A percentile compares a stretch with the other conserved stretches of the same genome.
phyloP scores from a whole-genome alignment of 345 rosid genomes.

The Eucalyptus cloeziana region DNA sequence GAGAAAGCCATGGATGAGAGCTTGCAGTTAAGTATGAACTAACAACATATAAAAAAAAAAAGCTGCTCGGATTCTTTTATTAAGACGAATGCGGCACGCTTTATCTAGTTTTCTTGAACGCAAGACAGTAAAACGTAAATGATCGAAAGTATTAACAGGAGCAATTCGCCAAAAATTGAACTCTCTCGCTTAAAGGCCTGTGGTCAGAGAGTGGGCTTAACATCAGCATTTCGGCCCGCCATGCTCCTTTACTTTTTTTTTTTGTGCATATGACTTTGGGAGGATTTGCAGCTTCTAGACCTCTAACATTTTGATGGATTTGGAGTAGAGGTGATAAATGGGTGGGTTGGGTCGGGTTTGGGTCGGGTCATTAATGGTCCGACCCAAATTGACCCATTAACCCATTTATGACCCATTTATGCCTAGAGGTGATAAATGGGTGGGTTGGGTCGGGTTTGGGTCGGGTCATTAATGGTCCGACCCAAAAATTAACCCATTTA shows the following conservation, averaged over 20 bases:
- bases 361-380: no score
- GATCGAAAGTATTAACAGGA: not conserved
- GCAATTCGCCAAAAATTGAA: not conserved
- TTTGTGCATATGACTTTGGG: not conserved
- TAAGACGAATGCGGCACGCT: not conserved
- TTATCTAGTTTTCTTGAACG: not conserved
- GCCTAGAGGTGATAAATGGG: no score
- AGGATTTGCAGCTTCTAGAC: not conserved
- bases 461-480: no score
- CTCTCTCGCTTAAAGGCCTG: not conserved
- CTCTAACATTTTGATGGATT: not conserved
- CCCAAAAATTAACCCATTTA: no score
- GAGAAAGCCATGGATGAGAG: not conserved
- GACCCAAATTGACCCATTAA: no score
- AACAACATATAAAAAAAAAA: not conserved
- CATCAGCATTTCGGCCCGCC: not conserved
- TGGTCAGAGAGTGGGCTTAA: not conserved
- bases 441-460: no score
- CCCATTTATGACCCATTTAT: no score
- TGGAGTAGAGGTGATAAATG: no score
- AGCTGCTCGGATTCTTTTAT: not conserved
- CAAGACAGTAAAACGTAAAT: not conserved
- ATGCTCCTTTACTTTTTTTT: not conserved
- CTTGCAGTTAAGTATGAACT: not conserved
- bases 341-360: no score